Percentiles rank a stretch among this genome's conserved stretches.
phyloP scores from a whole-genome alignment of 768 basidiomycete species.

The Daedaleopsis sinensis region DNA sequence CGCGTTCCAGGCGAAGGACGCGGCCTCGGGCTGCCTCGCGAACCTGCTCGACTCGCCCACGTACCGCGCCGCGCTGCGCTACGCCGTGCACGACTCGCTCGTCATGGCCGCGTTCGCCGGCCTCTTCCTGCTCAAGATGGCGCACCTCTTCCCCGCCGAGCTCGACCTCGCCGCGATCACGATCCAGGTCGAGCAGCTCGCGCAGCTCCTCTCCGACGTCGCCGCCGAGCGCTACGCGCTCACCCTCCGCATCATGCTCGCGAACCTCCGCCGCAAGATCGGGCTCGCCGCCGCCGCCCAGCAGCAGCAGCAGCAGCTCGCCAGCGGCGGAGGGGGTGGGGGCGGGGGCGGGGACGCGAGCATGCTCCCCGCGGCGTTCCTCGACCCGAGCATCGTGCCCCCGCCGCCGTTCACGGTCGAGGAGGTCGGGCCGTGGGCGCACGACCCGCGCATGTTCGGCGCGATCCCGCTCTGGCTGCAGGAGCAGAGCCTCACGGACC shows the following conservation, averaged over 20 bases:
- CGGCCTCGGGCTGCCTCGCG: slow-evolving; percentile 82
- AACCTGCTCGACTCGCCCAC: slow-evolving; percentile 82
- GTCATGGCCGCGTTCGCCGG: slow-evolving; percentile 92
- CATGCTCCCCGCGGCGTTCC: slow-evolving; percentile 57
- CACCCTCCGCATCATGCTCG: slow-evolving; percentile 91
- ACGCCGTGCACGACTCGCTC: slow-evolving; percentile 91
- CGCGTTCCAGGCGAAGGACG: slow-evolving; percentile 94
- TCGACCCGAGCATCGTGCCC: slow-evolving; percentile 47
- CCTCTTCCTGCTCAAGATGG: slow-evolving; percentile 92
- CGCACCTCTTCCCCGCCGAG: slow-evolving; percentile 87
- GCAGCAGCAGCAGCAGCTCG: slow-evolving; percentile 5
- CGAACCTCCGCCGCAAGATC: slow-evolving; percentile 87
- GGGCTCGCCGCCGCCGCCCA: slow-evolving; percentile 49
- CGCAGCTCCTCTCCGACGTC: slow-evolving; percentile 88
- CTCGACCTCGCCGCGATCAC: slow-evolving; percentile 78
- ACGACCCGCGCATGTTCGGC: slow-evolving; percentile 59
- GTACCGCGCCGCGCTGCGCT: slow-evolving; percentile 85
- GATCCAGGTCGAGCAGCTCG: slow-evolving; percentile 86
- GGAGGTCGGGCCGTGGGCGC: slow-evolving; percentile 60
- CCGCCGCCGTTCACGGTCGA: slow-evolving; percentile 76
- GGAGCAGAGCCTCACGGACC: slow-evolving; percentile 89
- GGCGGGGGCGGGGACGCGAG: slow-evolving; percentile 36
- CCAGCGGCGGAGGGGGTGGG: slow-evolving; percentile 11
- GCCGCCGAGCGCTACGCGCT: slow-evolving; percentile 95
- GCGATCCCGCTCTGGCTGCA: slow-evolving; percentile 92